A percentile compares a stretch with the other conserved stretches of the same genome.
phyloP scores from a whole-genome alignment of 129 eudicot genomes.

The Silybum marianum region DNA sequence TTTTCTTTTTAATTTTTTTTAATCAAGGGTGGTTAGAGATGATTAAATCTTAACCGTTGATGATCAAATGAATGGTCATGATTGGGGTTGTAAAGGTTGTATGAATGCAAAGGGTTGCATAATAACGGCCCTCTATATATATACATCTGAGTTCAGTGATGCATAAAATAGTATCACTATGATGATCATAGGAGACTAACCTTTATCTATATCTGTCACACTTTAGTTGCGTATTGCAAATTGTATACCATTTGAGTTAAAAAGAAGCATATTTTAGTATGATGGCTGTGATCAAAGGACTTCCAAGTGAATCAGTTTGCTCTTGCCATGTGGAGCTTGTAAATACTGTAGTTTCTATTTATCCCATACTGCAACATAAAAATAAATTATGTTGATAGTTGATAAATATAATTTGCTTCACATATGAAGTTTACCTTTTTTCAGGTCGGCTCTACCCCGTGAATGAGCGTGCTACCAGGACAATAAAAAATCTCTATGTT shows the following conservation, averaged over 20 bases:
- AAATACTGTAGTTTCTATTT: not conserved
- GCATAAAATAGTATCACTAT: not conserved
- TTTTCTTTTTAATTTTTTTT: too few species aligned
- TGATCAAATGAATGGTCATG: too few species aligned
- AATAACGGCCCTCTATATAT: too few species aligned
- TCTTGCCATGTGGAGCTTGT: not conserved
- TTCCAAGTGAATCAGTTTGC: slow-evolving; percentile 2
- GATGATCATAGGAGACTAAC: not conserved
- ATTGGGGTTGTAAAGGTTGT: too few species aligned
- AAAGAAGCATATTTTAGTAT: not conserved
- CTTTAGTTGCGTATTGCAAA: not conserved
- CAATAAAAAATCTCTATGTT: slow-evolving; percentile 80
- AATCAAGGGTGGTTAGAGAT: too few species aligned
- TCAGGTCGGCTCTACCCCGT: slow-evolving; percentile 88
- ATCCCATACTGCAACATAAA: not conserved
- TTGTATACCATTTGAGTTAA: not conserved
- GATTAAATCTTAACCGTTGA: too few species aligned
- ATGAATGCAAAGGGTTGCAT: too few species aligned
- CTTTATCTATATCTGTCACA: not conserved
- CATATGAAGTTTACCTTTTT: slow-evolving; percentile 27
- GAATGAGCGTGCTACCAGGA: slow-evolving; percentile 93
- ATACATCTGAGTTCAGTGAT: not conserved
- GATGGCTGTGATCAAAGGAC: not conserved
- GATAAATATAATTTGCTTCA: slow-evolving; percentile 10
- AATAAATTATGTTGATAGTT: not conserved